Conservation (phyloP, 768 basidiomycete species). For the Collybia sordida region DNA sequence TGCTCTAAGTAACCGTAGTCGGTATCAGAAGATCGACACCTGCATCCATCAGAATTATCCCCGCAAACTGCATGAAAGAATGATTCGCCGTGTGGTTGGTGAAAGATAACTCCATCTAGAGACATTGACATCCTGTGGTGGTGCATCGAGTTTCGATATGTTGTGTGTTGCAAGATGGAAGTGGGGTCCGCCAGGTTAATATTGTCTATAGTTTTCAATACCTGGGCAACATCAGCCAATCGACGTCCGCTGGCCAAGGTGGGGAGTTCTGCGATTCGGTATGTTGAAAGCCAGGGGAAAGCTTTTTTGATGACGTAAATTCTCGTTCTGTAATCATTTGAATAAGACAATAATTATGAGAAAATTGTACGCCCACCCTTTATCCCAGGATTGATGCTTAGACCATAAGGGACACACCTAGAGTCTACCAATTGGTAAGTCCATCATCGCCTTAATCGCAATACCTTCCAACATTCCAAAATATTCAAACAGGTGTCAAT, state of each 20-base stretch:
- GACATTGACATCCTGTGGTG: constrained; percentile 72
- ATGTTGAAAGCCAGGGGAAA: constrained; percentile 71
- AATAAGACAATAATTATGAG: constrained; percentile 2
- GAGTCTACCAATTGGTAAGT: constrained; percentile 72
- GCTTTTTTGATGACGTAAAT: constrained; percentile 80
- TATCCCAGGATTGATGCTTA: constrained; percentile 59
- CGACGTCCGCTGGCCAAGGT: constrained; percentile 72
- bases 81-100: constrained; percentile 71
- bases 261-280: constrained; percentile 61
- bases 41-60: constrained; percentile 41
- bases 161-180: constrained; percentile 85
- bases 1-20: constrained; percentile 10
- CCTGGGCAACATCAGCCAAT: constrained; percentile 77
- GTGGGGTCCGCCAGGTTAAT: constrained; percentile 80
- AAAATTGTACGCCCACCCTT: constrained; percentile 53
- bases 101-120: constrained; percentile 80
- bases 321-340: constrained; percentile 61
- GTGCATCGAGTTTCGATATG: constrained; percentile 71
- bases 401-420: constrained; percentile 78
- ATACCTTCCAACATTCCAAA: constrained; percentile 98
- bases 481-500: constrained; percentile 90
- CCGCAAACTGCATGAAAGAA: constrained; percentile 72
- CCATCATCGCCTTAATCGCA: constrained; percentile 98
- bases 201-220: constrained; percentile 73
- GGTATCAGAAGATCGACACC: not conserved